These are phyloP conservation scores for Pyrrhoderma noxium DNA, from an alignment of 1,284 basidiomycete genomes.

Conservation along the genomic window DNA sequence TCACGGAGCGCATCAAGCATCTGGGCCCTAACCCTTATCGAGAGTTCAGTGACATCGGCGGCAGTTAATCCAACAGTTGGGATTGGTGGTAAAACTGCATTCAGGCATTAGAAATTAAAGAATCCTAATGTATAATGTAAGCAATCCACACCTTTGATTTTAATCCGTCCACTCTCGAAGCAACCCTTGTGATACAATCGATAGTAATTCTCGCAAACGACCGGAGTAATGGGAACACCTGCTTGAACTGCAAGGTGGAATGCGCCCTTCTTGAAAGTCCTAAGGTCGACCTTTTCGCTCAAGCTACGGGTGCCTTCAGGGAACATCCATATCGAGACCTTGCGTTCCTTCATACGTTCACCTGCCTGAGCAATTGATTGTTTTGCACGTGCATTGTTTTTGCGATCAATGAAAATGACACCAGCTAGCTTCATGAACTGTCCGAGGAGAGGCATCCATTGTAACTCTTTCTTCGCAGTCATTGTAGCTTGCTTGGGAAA, in stretches of 20 bases:
- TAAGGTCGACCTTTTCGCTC: constrained; percentile 56
- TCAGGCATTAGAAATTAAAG: constrained; percentile 11
- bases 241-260: constrained; percentile 94
- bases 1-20: constrained; percentile 68
- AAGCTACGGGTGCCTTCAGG: constrained; percentile 87
- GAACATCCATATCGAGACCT: constrained; percentile 84
- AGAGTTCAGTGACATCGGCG: constrained; percentile 58
- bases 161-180: constrained; percentile 74
- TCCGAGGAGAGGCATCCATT: constrained; percentile 81
- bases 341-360: constrained; percentile 69
- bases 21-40: constrained; percentile 53
- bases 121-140: constrained; percentile 4
- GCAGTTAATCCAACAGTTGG: constrained; percentile 60
- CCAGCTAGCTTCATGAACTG: constrained; percentile 90
- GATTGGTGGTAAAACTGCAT: constrained; percentile 70
- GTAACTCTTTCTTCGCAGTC: constrained; percentile 91
- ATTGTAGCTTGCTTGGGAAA: constrained; percentile 83
- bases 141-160: constrained; percentile 65
- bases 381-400: constrained; percentile 73
- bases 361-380: constrained; percentile 74
- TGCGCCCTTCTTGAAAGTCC: constrained; percentile 96
- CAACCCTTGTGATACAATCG: constrained; percentile 72
- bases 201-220: constrained; percentile 95
- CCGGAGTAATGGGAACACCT: constrained; percentile 82
- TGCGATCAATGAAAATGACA: constrained; percentile 91